Percentiles rank a stretch among this genome's conserved stretches.
phyloP scores from a whole-genome alignment of 768 basidiomycete species.

The Botryobasidium botryosum region DNA sequence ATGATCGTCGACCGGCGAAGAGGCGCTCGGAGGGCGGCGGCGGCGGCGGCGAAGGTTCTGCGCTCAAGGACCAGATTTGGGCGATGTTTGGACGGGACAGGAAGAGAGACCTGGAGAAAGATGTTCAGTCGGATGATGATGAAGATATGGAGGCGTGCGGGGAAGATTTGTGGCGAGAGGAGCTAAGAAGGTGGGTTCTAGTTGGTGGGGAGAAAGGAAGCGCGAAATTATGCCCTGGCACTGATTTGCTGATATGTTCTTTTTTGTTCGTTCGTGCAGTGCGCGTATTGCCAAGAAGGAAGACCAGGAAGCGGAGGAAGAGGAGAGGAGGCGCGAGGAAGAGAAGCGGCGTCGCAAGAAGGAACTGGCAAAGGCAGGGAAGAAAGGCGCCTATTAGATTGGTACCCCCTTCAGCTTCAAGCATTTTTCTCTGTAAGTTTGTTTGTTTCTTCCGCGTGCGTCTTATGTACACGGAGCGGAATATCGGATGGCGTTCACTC shows the following conservation, averaged over 20 bases:
- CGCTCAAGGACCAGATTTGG: neutral
- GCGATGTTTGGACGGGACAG: slow-evolving; percentile 4
- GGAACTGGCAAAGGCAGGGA: neutral
- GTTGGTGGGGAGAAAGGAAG: neutral
- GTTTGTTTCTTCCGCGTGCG: too few relatives aligned
- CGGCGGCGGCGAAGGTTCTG: neutral
- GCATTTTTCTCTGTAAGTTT: too few relatives aligned
- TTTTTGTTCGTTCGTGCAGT: slow-evolving; percentile 4
- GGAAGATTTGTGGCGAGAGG: slow-evolving; percentile 9
- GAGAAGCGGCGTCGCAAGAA: slow-evolving; percentile 11
- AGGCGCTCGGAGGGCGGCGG: neutral
- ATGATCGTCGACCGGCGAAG: neutral
- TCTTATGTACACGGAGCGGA: too few relatives aligned
- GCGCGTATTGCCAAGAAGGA: slow-evolving; percentile 9
- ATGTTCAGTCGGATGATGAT: slow-evolving; percentile 3
- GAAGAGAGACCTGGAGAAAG: neutral
- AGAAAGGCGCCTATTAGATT: too few relatives aligned
- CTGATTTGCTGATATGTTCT: neutral
- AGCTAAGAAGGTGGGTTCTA: slow-evolving; percentile 9
- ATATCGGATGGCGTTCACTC: too few relatives aligned
- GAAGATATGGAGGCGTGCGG: slow-evolving; percentile 12
- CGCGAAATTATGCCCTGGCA: neutral
- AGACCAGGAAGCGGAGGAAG: slow-evolving; percentile 9
- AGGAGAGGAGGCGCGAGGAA: slow-evolving; percentile 11
- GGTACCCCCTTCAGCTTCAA: too few relatives aligned